Evolutionary conservation across 805 yeast genomes (phyloP).

Genomic region (Metschnikowia continentalis): DNA sequence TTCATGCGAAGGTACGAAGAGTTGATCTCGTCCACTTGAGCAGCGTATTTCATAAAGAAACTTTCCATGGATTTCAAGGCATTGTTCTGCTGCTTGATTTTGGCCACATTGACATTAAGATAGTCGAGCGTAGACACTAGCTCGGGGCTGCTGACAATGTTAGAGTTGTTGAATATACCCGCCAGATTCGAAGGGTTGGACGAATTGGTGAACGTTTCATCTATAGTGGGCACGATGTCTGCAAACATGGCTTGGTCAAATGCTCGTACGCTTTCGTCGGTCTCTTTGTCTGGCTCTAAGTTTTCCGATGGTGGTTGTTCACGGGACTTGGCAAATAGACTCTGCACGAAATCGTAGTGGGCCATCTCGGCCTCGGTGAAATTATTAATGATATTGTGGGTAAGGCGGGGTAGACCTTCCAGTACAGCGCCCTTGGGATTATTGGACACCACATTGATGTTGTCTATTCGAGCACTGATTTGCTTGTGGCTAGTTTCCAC

Average conservation of each 20-base stretch:
- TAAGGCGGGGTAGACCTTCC: constrained; percentile 12
- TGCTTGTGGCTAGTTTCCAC: constrained; percentile 68
- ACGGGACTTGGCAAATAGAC: constrained; percentile 18
- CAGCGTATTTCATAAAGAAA: constrained; percentile 49
- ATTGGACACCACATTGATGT: constrained; percentile 54
- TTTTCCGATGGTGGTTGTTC: constrained; percentile 7
- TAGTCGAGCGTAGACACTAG: constrained; percentile 53
- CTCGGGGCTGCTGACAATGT: constrained; percentile 52
- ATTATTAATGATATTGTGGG: constrained; percentile 12
- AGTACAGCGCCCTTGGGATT: constrained; percentile 15
- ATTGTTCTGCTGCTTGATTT: constrained; percentile 56
- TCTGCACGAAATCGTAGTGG: constrained; percentile 35
- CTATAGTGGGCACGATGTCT: constrained; percentile 48
- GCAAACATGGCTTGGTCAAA: constrained; percentile 63
- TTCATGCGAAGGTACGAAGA: constrained; percentile 6
- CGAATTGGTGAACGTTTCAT: constrained; percentile 37
- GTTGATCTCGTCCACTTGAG: constrained; percentile 13
- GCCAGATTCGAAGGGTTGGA: constrained; percentile 42
- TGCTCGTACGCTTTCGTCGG: constrained; percentile 16
- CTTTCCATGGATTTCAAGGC: constrained; percentile 51
- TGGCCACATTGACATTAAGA: constrained; percentile 51
- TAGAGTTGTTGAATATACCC: constrained; percentile 58
- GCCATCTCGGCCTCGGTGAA: constrained; percentile 28
- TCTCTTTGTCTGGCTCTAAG: background rate
- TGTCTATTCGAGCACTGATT: constrained; percentile 79